Evolutionary conservation across 1,139 yeast genomes (phyloP).

Genomic region (Debaryomyces sp.): DNA sequence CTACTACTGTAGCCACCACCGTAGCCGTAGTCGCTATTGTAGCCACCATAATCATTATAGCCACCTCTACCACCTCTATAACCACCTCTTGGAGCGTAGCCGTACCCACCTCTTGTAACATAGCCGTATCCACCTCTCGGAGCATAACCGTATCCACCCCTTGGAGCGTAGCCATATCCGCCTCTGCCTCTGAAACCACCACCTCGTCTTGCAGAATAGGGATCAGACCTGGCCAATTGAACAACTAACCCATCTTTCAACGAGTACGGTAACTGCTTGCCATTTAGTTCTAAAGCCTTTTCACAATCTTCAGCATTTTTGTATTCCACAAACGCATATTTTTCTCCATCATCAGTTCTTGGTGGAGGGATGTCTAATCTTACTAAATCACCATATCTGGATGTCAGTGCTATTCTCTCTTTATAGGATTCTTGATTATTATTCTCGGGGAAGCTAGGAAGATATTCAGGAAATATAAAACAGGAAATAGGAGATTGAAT

Average conservation of each 20-base stretch:
- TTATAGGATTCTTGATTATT: constrained; percentile 1
- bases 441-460: constrained; percentile 6
- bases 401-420: neutral
- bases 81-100: constrained; percentile 26
- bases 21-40: too few relatives aligned
- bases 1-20: too few relatives aligned
- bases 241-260: constrained; percentile 48
- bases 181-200: constrained; percentile 23
- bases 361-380: constrained; percentile 76
- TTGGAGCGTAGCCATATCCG: constrained; percentile 8
- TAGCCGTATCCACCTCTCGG: constrained; percentile 14
- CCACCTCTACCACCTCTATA: constrained; percentile 28
- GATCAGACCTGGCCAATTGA: constrained; percentile 62
- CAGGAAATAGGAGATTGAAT: neutral
- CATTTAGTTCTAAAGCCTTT: constrained; percentile 57
- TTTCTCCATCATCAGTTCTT: constrained; percentile 61
- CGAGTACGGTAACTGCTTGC: constrained; percentile 44
- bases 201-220: constrained; percentile 40
- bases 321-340: constrained; percentile 75
- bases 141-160: constrained; percentile 24
- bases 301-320: constrained; percentile 63
- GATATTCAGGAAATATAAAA: neutral
- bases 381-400: constrained; percentile 62
- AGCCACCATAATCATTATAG: constrained; percentile 11
- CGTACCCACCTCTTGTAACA: constrained; percentile 1